A percentile compares a stretch with the other conserved stretches of the same genome.
Evolutionary conservation across 495 filamentous ascomycete genomes (phyloP).

Genomic region (Daldinia concentrica): DNA sequence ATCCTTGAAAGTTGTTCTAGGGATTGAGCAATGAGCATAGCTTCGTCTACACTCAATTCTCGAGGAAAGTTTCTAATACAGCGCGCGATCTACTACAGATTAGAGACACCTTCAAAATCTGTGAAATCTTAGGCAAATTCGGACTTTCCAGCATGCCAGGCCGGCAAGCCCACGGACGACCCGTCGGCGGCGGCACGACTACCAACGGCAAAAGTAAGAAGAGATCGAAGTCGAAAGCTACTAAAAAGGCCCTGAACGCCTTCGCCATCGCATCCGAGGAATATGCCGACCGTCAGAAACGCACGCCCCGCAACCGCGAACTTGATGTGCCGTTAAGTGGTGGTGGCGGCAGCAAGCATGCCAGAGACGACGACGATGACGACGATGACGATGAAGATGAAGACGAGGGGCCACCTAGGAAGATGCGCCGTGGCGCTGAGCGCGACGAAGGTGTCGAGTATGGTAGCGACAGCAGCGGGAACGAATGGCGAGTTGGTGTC

Average conservation of each 20-base stretch:
- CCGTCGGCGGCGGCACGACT: constrained; percentile 52
- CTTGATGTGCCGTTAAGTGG: constrained; percentile 52
- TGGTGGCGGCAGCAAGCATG: constrained; percentile 47
- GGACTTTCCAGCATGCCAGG: constrained; percentile 67
- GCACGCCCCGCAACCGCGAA: constrained; percentile 55
- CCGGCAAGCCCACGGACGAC: constrained; percentile 68
- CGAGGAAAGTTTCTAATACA: neutral
- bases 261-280: constrained; percentile 81
- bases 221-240: constrained; percentile 54
- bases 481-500: constrained; percentile 85
- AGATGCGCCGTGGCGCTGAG: constrained; percentile 56
- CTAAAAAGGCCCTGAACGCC: constrained; percentile 76
- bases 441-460: constrained; percentile 59
- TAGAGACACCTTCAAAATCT: neutral
- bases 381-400: constrained; percentile 64
- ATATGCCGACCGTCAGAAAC: constrained; percentile 49
- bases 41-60: neutral
- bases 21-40: neutral
- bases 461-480: constrained; percentile 87
- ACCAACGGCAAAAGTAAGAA: constrained; percentile 57
- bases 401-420: constrained; percentile 54
- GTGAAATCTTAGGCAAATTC: neutral
- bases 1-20: neutral
- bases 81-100: neutral
- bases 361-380: constrained; percentile 61